Conservation (phyloP, 768 basidiomycete genomes). For the Asterophora lycoperdoides region DNA sequence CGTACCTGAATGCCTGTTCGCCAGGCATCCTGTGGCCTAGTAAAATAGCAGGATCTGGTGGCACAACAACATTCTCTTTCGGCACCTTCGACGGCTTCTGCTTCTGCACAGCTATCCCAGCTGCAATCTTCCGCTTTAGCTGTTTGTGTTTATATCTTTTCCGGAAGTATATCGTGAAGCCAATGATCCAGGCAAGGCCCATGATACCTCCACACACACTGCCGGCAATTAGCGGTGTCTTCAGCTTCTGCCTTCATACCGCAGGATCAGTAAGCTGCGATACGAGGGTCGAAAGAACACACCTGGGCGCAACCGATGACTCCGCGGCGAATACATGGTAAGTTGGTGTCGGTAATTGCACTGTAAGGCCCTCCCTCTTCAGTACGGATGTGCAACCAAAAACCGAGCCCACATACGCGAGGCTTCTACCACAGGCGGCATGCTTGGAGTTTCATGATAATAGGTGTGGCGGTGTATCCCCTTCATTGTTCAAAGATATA, state of each 20-base stretch:
- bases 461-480: too few relatives aligned
- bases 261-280: background rate
- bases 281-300: background rate
- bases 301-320: slow-evolving; percentile 12
- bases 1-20: slow-evolving; percentile 19
- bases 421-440: slow-evolving; percentile 7
- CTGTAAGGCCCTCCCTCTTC: background rate
- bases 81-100: slow-evolving; percentile 34
- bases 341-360: slow-evolving; percentile 1
- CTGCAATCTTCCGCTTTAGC: slow-evolving; percentile 37
- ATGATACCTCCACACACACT: slow-evolving; percentile 51
- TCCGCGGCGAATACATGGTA: slow-evolving; percentile 9
- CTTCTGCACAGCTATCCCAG: slow-evolving; percentile 40
- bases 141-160: slow-evolving; percentile 48
- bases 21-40: slow-evolving; percentile 44
- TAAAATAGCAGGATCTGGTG: slow-evolving; percentile 66
- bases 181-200: slow-evolving; percentile 49
- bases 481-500: background rate
- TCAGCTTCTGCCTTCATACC: slow-evolving; percentile 41
- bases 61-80: slow-evolving; percentile 49
- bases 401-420: slow-evolving; percentile 1
- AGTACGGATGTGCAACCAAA: background rate
- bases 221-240: slow-evolving; percentile 61
- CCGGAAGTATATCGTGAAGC: slow-evolving; percentile 53
- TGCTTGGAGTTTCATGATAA: background rate